Base-by-base conservation (phyloP, 768 basidiomycete species). In the Suillus tomentosus region DNA sequence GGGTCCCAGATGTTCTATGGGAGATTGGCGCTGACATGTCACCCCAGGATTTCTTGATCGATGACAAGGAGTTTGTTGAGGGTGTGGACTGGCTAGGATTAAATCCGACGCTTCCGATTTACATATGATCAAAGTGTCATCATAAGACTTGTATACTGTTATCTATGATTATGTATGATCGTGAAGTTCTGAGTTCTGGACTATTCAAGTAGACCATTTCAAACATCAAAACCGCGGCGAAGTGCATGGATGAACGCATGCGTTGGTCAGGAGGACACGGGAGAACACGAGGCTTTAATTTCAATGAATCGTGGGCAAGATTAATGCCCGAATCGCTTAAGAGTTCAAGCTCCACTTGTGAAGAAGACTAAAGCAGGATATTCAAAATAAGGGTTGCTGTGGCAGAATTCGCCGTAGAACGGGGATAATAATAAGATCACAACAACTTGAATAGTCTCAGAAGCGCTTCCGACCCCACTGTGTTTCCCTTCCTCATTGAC, bases 51-150 rank as follows among this genome's bases (percentile, higher is more conserved):
- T 95, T 95, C 83, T 79, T 95, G 57, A 91, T 92, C 57, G 92
- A 93, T 64, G 85, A 94, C 66, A 87, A 85, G 68, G 86, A 85
- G 2, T 86, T 94, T 56, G 85, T 87, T 13, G 82, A 82, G 65
- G 89, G 88, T 0, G 79, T 86, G 1, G 88, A 91, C 62, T 94
- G 92, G 92, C 79, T 73, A 19, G 88, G 84, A 5, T 77, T 92
- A 43, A 89, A 92, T 75, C 92, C 92, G 4, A 88, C 89, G 2
- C 77, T 94, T 61, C 91, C 91, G 0, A 87, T 94, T 65, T 94
- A 91, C 72, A 87, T 94, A 55, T 94, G 62, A 59, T 42, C 51
- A 11, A 31, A 39, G 6, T 62, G 31, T 34, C 19, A 31, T 31
- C 10, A 5, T 53, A 17, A 34, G 34, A 34, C 31, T 19, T 19